A percentile compares a stretch with the other conserved stretches of the same genome.
phyloP scores from a whole-genome alignment of 805 yeast species.

The Zygosaccharomyces rouxii region DNA sequence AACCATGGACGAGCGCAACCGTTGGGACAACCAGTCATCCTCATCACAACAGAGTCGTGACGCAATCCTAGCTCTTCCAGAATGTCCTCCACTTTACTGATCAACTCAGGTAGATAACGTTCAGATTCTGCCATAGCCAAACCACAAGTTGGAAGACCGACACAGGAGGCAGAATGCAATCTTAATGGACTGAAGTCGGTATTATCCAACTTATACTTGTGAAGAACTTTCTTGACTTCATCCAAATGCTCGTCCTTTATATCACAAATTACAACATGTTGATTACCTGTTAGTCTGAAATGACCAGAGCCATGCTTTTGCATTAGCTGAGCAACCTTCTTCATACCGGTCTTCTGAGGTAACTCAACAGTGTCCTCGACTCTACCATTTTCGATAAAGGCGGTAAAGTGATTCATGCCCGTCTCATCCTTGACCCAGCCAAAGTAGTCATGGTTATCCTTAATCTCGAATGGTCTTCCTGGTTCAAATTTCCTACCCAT shows the following conservation, averaged over 20 bases:
- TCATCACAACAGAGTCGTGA: slow-evolving; percentile 90
- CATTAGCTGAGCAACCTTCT: slow-evolving; percentile 69
- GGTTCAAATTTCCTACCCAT: slow-evolving; percentile 73
- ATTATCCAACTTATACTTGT: slow-evolving; percentile 76
- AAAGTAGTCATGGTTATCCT: slow-evolving; percentile 82
- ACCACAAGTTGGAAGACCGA: slow-evolving; percentile 98
- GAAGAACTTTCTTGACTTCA: slow-evolving; percentile 57
- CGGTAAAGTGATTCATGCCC: slow-evolving; percentile 84
- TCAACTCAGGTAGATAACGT: slow-evolving; percentile 74
- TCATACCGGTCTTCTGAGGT: slow-evolving; percentile 85
- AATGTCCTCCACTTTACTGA: slow-evolving; percentile 76
- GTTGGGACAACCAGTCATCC: slow-evolving; percentile 99
- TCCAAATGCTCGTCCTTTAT: slow-evolving; percentile 65
- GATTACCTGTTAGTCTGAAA: slow-evolving; percentile 94
- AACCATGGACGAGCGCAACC: slow-evolving; percentile 99
- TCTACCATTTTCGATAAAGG: slow-evolving; percentile 94
- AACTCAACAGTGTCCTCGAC: slow-evolving; percentile 87
- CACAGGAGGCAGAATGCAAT: slow-evolving; percentile 92
- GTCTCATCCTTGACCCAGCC: slow-evolving; percentile 90
- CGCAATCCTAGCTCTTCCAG: slow-evolving; percentile 89
- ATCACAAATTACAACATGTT: slow-evolving; percentile 76
- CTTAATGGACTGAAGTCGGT: slow-evolving; percentile 78
- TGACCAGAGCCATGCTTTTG: slow-evolving; percentile 62
- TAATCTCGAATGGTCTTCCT: slow-evolving; percentile 68
- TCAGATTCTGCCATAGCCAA: slow-evolving; percentile 98